These are phyloP conservation scores for Vicia villosa DNA, from an alignment of 306 rosid species.

Conservation along the genomic window DNA sequence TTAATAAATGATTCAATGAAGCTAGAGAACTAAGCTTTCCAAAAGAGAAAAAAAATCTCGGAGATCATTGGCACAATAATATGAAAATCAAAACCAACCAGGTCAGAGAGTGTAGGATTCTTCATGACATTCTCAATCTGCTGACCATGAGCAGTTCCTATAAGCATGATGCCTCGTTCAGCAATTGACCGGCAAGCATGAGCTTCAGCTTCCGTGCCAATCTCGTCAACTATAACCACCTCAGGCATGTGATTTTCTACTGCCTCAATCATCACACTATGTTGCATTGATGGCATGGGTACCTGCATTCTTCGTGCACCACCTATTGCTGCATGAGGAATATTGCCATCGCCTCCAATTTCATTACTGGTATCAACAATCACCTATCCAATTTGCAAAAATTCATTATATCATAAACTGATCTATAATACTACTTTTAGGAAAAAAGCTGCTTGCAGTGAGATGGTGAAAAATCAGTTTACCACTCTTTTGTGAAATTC, in stretches of 20 bases:
- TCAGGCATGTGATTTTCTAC: slow-evolving; percentile 83
- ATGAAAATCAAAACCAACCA: slow-evolving; percentile 56
- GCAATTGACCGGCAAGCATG: slow-evolving; percentile 71
- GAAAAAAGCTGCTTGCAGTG: slow-evolving; percentile 4
- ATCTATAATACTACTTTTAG: slow-evolving; percentile 13
- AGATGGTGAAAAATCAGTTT: slow-evolving; percentile 31
- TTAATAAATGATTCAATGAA: slow-evolving; percentile 1
- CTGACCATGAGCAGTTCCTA: slow-evolving; percentile 74
- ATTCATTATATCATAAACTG: slow-evolving; percentile 23
- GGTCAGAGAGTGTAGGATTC: slow-evolving; percentile 61
- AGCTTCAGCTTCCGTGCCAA: slow-evolving; percentile 73
- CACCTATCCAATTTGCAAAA: slow-evolving; percentile 48
- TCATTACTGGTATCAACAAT: slow-evolving; percentile 79
- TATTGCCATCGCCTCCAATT: slow-evolving; percentile 72
- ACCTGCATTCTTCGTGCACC: slow-evolving; percentile 76
- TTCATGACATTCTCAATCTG: slow-evolving; percentile 62
- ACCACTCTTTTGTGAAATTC: slow-evolving; percentile 78
- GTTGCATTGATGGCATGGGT: slow-evolving; percentile 67
- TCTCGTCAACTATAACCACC: slow-evolving; percentile 76
- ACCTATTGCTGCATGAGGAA: slow-evolving; percentile 77
- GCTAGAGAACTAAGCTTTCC: slow-evolving; percentile 24
- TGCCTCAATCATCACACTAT: slow-evolving; percentile 74
- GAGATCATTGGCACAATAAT: slow-evolving; percentile 21
- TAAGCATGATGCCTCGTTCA: slow-evolving; percentile 74
- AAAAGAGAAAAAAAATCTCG: background rate